A percentile compares a stretch with the other conserved stretches of the same genome.
These are phyloP conservation scores for Cryptomeria japonica DNA, from an alignment of 75 land plant species.

Conservation along the genomic window DNA sequence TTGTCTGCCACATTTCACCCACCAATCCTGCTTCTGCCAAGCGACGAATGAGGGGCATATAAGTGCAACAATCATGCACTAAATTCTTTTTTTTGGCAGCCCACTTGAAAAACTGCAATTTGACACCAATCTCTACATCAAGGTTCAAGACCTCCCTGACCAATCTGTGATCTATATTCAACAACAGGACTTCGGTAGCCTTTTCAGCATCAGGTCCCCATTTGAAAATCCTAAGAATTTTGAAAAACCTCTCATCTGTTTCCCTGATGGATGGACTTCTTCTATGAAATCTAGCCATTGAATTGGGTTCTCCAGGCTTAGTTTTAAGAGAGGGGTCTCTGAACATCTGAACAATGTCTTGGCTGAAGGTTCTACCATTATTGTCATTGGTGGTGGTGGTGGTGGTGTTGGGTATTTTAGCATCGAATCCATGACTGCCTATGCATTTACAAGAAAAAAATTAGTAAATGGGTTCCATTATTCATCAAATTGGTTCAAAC, in stretches of 20 bases:
- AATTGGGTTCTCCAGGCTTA: background rate
- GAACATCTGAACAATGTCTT: slow-evolving; percentile 52
- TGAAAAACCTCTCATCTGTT: slow-evolving; percentile 60
- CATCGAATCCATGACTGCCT: slow-evolving; percentile 8
- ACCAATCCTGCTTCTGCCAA: slow-evolving; percentile 45
- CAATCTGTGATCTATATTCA: slow-evolving; percentile 58
- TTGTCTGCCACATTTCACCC: slow-evolving; percentile 68
- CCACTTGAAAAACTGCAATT: slow-evolving; percentile 71
- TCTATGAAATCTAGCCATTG: slow-evolving; percentile 7
- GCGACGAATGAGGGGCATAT: slow-evolving; percentile 56
- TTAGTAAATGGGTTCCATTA: background rate
- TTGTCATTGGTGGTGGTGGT: background rate
- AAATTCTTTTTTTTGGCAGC: slow-evolving; percentile 59
- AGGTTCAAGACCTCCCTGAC: slow-evolving; percentile 53
- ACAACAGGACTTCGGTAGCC: no score
- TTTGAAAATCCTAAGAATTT: slow-evolving; percentile 74
- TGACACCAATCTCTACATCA: slow-evolving; percentile 59
- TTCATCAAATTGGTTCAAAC: background rate
- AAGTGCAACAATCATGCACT: slow-evolving; percentile 59
- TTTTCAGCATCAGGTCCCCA: slow-evolving; percentile 86
- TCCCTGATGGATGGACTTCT: slow-evolving; percentile 21
- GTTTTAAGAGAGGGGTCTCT: slow-evolving; percentile 22
- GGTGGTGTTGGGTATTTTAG: background rate
- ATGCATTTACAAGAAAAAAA: background rate
- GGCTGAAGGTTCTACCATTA: background rate